Conservation (phyloP, 2,329 filamentous ascomycete genomes). For the Ascomycota sp. region DNA sequence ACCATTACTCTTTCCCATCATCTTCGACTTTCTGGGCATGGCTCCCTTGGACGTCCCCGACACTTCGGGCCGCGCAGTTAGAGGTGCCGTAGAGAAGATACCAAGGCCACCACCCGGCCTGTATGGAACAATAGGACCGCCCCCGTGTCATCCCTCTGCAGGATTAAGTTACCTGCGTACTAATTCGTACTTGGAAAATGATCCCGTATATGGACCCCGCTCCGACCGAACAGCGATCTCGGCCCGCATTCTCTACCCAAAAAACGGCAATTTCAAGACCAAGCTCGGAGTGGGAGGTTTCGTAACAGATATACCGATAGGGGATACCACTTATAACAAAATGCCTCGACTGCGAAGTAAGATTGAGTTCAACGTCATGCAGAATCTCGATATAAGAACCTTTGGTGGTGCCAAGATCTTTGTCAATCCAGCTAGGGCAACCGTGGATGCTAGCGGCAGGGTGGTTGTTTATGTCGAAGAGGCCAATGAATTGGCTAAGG, state of each 20-base stretch:
- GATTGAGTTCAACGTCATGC: constrained; percentile 14
- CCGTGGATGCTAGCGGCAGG: constrained; percentile 19
- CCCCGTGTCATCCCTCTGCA: constrained; percentile 38
- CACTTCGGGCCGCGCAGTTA: not conserved
- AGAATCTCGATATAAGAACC: constrained; percentile 25
- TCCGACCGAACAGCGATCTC: constrained; percentile 24
- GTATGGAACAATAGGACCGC: constrained; percentile 34
- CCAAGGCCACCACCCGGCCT: constrained; percentile 12
- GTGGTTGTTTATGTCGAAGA: not conserved
- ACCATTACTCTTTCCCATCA: constrained; percentile 27
- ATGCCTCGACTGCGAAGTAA: constrained; percentile 4
- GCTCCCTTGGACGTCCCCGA: constrained; percentile 23
- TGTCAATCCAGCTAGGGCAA: constrained; percentile 22
- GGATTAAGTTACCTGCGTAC: constrained; percentile 42
- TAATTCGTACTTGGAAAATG: constrained; percentile 32
- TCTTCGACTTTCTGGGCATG: constrained; percentile 42
- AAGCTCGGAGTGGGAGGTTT: constrained; percentile 36
- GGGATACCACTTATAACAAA: constrained; percentile 21
- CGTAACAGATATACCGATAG: constrained; percentile 20
- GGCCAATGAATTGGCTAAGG: too few relatives aligned
- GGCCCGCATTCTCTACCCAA: constrained; percentile 29
- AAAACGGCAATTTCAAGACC: constrained; percentile 12
- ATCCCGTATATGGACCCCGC: constrained; percentile 40
- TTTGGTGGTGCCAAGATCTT: constrained; percentile 34
- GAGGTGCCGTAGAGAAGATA: not conserved